Percentiles rank a stretch among this genome's conserved stretches.
phyloP scores from a whole-genome alignment of 805 yeast species.

The Torulaspora indica region DNA sequence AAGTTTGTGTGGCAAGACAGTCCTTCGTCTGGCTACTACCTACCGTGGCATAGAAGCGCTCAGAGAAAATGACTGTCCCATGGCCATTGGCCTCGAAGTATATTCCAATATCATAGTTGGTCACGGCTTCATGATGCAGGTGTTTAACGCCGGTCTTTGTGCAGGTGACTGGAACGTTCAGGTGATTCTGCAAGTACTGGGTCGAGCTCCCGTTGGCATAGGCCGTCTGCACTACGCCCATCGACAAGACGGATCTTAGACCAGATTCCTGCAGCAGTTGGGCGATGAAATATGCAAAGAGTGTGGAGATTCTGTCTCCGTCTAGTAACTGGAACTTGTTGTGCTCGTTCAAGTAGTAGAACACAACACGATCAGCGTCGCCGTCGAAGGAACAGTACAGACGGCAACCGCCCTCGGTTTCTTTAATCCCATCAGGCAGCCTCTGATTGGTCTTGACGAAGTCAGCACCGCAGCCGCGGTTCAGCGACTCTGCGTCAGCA shows the following conservation, averaged over 20 bases:
- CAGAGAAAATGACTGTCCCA: slow-evolving; percentile 85
- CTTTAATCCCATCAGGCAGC: slow-evolving; percentile 56
- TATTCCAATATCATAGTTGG: slow-evolving; percentile 79
- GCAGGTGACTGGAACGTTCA: slow-evolving; percentile 75
- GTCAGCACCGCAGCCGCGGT: slow-evolving; percentile 89
- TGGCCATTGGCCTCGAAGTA: slow-evolving; percentile 99
- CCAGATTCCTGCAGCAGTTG: slow-evolving; percentile 46
- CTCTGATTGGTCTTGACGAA: slow-evolving; percentile 85
- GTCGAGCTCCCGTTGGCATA: slow-evolving; percentile 96
- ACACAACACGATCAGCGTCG: slow-evolving; percentile 92
- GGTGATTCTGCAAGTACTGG: slow-evolving; percentile 51
- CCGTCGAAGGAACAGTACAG: slow-evolving; percentile 89
- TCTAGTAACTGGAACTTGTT: slow-evolving; percentile 58
- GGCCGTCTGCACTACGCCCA: slow-evolving; percentile 95
- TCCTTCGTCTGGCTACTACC: slow-evolving; percentile 38
- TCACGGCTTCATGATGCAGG: slow-evolving; percentile 83
- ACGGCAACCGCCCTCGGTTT: slow-evolving; percentile 33
- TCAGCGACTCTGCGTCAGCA: slow-evolving; percentile 53
- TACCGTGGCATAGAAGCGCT: slow-evolving; percentile 41
- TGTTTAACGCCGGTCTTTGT: slow-evolving; percentile 97
- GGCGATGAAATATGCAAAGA: slow-evolving; percentile 67
- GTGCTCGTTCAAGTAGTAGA: slow-evolving; percentile 51
- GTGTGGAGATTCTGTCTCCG: slow-evolving; percentile 89
- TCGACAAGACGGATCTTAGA: slow-evolving; percentile 36
- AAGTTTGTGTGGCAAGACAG: slow-evolving; percentile 42